A percentile compares a stretch with the other conserved stretches of the same genome.
Evolutionary conservation across 2,329 filamentous ascomycete species (phyloP).

Genomic region (Cadophora luteo-olivacea): DNA sequence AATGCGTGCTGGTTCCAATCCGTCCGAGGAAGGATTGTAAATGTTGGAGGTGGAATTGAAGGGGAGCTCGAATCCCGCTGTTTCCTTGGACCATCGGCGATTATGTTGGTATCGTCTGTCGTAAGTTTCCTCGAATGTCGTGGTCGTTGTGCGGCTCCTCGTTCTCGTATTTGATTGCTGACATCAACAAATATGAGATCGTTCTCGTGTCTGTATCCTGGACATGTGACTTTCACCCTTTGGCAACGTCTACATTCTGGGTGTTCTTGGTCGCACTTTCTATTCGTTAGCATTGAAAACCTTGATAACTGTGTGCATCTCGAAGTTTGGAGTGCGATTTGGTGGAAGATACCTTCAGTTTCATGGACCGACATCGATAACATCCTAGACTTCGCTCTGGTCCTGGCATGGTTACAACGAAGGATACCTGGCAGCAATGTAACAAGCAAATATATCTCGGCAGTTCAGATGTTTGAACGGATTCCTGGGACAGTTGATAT

Average conservation of each 20-base stretch:
- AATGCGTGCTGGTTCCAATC: conserved; percentile 14
- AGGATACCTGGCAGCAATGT: background rate
- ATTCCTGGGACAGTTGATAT: background rate
- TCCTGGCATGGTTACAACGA: conserved; percentile 5
- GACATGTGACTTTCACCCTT: conserved; percentile 11
- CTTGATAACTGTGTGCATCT: background rate
- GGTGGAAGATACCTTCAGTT: conserved; percentile 2
- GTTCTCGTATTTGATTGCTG: conserved; percentile 11
- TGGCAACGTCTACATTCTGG: conserved; percentile 3
- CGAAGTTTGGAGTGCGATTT: background rate
- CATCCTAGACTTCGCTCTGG: conserved; percentile 12
- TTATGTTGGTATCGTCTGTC: background rate
- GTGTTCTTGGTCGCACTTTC: conserved; percentile 9
- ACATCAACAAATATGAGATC: conserved; percentile 14
- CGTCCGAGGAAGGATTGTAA: background rate
- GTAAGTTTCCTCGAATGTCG: background rate
- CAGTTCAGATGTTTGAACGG: background rate
- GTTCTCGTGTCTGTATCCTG: conserved; percentile 4
- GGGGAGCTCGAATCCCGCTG: background rate
- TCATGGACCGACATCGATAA: conserved; percentile 16
- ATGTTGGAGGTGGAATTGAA: background rate
- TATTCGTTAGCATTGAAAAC: background rate
- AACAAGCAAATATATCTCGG: background rate
- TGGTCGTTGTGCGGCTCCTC: background rate
- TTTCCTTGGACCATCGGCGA: background rate